Conservation (phyloP, 2,329 filamentous ascomycete species). For the Calonectria pseudoreteaudii region DNA sequence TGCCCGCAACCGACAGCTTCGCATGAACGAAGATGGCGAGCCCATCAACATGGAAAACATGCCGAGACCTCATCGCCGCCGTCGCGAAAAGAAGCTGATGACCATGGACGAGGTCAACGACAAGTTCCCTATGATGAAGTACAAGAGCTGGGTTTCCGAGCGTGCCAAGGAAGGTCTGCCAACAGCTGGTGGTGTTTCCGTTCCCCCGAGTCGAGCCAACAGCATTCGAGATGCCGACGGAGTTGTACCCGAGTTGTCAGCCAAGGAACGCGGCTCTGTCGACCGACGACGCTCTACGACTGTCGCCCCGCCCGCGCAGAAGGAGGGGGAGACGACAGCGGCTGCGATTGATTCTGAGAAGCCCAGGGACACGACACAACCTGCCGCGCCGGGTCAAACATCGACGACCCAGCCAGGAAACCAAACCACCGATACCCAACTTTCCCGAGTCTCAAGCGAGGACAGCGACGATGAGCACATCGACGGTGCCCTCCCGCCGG, state of each 20-base stretch:
- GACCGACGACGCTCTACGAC: slow-evolving; percentile 53
- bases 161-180: slow-evolving; percentile 87
- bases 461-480: slow-evolving; percentile 82
- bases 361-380: slow-evolving; percentile 31
- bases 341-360: slow-evolving; percentile 34
- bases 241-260: slow-evolving; percentile 57
- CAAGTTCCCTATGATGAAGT: slow-evolving; percentile 94
- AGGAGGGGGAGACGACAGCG: slow-evolving; percentile 31
- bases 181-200: slow-evolving; percentile 84
- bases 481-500: slow-evolving; percentile 82
- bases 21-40: slow-evolving; percentile 84
- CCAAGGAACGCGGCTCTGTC: slow-evolving; percentile 59
- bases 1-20: slow-evolving; percentile 85
- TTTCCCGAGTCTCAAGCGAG: slow-evolving; percentile 59
- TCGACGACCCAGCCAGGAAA: slow-evolving; percentile 38
- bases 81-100: slow-evolving; percentile 98
- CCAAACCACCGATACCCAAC: slow-evolving; percentile 34
- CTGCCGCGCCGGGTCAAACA: slow-evolving; percentile 40
- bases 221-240: slow-evolving; percentile 78
- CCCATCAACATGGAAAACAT: slow-evolving; percentile 89
- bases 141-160: slow-evolving; percentile 92
- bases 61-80: slow-evolving; percentile 84
- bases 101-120: slow-evolving; percentile 99
- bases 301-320: slow-evolving; percentile 26
- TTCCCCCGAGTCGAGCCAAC: slow-evolving; percentile 76